Conservation (phyloP, 108 stramenopile genomes). For the Stephanodiscus triporus region DNA sequence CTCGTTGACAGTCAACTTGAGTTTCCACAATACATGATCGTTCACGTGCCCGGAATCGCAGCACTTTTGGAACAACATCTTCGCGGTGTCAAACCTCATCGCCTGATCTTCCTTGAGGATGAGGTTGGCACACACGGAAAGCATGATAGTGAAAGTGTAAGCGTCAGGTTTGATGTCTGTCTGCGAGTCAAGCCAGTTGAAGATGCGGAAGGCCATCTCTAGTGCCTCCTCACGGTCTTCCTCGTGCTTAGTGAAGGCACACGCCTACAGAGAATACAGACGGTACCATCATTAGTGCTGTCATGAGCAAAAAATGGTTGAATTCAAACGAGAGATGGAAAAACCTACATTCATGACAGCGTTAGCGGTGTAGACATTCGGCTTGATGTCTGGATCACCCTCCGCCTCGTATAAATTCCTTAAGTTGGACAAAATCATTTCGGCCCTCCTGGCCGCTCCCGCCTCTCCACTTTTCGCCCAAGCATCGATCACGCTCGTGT, state of each 20-base stretch:
- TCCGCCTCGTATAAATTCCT: constrained; percentile 44
- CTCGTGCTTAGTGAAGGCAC: constrained; percentile 68
- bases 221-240: constrained; percentile 57
- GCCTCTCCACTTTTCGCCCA: constrained; percentile 63
- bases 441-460: constrained; percentile 60
- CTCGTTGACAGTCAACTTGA: constrained; percentile 80
- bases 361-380: constrained; percentile 60
- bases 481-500: constrained; percentile 69
- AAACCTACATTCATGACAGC: constrained; percentile 59
- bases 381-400: constrained; percentile 54
- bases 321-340: not conserved
- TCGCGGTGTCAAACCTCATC: constrained; percentile 64
- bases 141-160: constrained; percentile 88
- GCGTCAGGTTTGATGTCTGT: constrained; percentile 83
- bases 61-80: constrained; percentile 76
- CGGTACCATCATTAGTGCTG: not conserved
- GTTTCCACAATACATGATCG: constrained; percentile 85
- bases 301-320: not conserved
- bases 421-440: constrained; percentile 57
- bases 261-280: constrained; percentile 52
- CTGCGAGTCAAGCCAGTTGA: constrained; percentile 74
- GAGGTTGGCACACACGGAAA: constrained; percentile 87
- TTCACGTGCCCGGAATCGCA: constrained; percentile 83
- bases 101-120: constrained; percentile 69
- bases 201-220: constrained; percentile 84